These are phyloP conservation scores for Starmerella potacharoeniae DNA, from an alignment of 805 yeast genomes.

Conservation along the genomic window DNA sequence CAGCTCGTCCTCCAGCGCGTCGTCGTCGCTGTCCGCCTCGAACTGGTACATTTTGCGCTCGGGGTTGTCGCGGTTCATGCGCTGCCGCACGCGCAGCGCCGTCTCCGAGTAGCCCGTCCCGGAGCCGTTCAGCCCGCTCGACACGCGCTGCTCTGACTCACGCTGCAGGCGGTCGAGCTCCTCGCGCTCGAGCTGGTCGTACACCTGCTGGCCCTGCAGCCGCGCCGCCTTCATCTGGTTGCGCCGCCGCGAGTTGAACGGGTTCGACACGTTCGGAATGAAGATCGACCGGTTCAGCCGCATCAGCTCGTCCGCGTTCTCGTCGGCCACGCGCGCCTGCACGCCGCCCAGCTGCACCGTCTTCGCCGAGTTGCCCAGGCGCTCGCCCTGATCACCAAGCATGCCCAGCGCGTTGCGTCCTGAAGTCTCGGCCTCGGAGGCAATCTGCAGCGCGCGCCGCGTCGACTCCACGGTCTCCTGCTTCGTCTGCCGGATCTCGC, in stretches of 20 bases:
- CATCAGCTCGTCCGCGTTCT: constrained; percentile 66
- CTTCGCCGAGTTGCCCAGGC: constrained; percentile 67
- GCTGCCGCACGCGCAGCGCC: constrained; percentile 40
- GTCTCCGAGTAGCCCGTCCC: constrained; percentile 22
- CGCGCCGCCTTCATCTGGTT: constrained; percentile 61
- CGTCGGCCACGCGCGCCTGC: constrained; percentile 72
- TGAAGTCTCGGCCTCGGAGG: constrained; percentile 59
- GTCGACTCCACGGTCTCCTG: constrained; percentile 80
- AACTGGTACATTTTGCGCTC: constrained; percentile 27
- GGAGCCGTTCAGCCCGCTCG: constrained; percentile 34
- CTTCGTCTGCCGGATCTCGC: constrained; percentile 70
- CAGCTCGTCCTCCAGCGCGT: constrained; percentile 79
- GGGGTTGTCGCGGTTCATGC: constrained; percentile 35
- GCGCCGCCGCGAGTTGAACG: constrained; percentile 74
- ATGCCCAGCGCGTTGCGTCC: constrained; percentile 79
- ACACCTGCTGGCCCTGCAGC: constrained; percentile 48
- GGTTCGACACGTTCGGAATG: constrained; percentile 71
- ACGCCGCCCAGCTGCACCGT: constrained; percentile 66
- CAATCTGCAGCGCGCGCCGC: constrained; percentile 64
- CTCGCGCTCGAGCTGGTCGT: constrained; percentile 53
- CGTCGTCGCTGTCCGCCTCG: constrained; percentile 87
- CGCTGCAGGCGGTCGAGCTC: constrained; percentile 47
- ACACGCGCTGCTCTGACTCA: constrained; percentile 57
- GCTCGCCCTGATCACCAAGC: constrained; percentile 88
- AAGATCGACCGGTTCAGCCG: constrained; percentile 71